Conservation (phyloP, 2,329 filamentous ascomycete species). For the Bisporella sp. region DNA sequence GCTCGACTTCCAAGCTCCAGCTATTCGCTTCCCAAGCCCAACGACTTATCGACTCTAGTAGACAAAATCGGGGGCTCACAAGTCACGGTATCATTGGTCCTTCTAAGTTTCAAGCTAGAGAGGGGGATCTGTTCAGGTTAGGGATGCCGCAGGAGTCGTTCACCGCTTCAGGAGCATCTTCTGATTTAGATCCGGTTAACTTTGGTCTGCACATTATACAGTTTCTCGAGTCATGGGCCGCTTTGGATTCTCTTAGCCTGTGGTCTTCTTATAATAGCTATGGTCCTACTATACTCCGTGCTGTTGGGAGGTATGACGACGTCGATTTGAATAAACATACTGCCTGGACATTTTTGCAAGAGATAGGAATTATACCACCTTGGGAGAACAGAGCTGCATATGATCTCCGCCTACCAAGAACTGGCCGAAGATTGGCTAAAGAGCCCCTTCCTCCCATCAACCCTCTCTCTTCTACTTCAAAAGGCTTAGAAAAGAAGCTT, state of each 20-base stretch:
- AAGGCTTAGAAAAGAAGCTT: conserved; percentile 6
- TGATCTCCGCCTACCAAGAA: conserved; percentile 45
- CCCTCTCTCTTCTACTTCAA: conserved; percentile 21
- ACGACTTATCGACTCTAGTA: conserved; percentile 42
- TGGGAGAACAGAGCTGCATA: conserved; percentile 65
- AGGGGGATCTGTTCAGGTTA: conserved; percentile 2
- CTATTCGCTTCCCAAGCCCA: conserved; percentile 45
- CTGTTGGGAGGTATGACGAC: conserved; percentile 49
- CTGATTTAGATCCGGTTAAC: neutral
- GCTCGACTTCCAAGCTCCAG: conserved; percentile 4
- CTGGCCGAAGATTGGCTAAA: conserved; percentile 27
- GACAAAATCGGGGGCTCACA: conserved; percentile 41
- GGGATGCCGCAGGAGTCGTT: conserved; percentile 9
- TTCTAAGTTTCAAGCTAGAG: conserved; percentile 14
- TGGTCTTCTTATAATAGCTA: conserved; percentile 50
- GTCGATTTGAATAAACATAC: conserved; percentile 37
- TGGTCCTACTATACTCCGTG: conserved; percentile 57
- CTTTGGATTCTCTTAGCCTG: conserved; percentile 44
- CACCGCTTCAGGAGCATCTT: conserved; percentile 3
- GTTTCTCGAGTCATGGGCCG: conserved; percentile 65
- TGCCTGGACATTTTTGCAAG: conserved; percentile 65
- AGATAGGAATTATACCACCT: conserved; percentile 63
- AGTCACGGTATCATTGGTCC: conserved; percentile 42
- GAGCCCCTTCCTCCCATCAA: neutral
- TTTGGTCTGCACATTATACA: conserved; percentile 30